Evolutionary conservation across 2,329 filamentous ascomycete genomes (phyloP).

Genomic region (Clonostachys sp.): DNA sequence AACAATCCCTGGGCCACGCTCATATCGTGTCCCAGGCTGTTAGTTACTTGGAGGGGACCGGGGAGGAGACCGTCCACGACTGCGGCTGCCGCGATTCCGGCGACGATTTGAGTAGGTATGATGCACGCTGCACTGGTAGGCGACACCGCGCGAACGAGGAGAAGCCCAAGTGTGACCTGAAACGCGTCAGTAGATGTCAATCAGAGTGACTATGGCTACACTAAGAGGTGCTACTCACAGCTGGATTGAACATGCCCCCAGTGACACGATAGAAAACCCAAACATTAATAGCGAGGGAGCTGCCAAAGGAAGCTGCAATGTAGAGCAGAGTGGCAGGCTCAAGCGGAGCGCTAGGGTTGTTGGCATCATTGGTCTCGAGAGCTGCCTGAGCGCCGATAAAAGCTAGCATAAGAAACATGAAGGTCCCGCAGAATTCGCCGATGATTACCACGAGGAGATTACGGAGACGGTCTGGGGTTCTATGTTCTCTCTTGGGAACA

Average conservation of each 20-base stretch:
- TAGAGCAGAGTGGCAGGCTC: slow-evolving; percentile 35
- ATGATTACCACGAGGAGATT: slow-evolving; percentile 26
- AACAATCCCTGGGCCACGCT: slow-evolving; percentile 53
- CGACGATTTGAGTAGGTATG: slow-evolving; percentile 49
- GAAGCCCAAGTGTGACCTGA: slow-evolving; percentile 51
- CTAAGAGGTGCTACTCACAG: slow-evolving; percentile 24
- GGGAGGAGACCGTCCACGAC: slow-evolving; percentile 52
- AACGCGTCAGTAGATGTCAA: background rate
- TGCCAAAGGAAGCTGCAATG: slow-evolving; percentile 43
- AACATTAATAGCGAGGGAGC: slow-evolving; percentile 46
- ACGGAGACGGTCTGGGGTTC: background rate
- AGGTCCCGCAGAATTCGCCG: slow-evolving; percentile 48
- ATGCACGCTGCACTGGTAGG: slow-evolving; percentile 44
- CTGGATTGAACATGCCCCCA: slow-evolving; percentile 46
- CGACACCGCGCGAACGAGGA: slow-evolving; percentile 51
- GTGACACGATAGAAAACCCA: slow-evolving; percentile 54
- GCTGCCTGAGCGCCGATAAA: slow-evolving; percentile 33
- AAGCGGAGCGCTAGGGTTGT: slow-evolving; percentile 16
- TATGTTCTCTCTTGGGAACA: too few species aligned
- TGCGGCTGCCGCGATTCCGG: slow-evolving; percentile 48
- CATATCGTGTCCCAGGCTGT: slow-evolving; percentile 42
- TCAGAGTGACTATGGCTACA: too few species aligned
- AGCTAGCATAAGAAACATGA: slow-evolving; percentile 43
- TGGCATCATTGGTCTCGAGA: slow-evolving; percentile 18
- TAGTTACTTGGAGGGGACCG: slow-evolving; percentile 42